phyloP scores from a whole-genome alignment of 176 grass and related monocot species.

The Eragrostis nindensis region DNA sequence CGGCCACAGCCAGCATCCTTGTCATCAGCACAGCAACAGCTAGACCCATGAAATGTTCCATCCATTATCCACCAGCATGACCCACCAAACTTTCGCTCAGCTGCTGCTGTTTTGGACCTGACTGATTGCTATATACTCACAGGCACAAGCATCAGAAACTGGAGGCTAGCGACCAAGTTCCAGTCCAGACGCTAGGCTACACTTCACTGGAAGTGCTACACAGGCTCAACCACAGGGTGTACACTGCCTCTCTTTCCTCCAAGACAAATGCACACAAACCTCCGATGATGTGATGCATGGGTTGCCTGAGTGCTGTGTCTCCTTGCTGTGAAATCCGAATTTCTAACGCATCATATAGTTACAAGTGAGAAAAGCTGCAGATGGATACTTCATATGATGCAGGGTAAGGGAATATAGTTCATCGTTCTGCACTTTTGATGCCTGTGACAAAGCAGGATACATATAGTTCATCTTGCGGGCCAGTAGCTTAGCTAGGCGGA shows the following conservation, averaged over 20 bases:
- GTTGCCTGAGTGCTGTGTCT: background rate
- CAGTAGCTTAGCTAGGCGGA: background rate
- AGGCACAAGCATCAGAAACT: background rate
- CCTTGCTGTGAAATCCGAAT: background rate
- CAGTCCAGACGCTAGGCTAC: constrained; percentile 5
- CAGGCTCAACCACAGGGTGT: background rate
- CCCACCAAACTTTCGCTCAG: constrained; percentile 40
- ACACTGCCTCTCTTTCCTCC: background rate
- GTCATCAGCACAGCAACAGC: background rate
- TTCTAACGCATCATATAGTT: background rate
- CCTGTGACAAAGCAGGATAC: constrained; percentile 1
- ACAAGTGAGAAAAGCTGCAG: background rate
- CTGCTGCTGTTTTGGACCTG: constrained; percentile 1
- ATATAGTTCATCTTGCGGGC: constrained; percentile 12
- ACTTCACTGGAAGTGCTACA: background rate
- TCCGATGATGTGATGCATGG: background rate
- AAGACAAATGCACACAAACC: background rate
- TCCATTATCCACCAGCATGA: constrained; percentile 28
- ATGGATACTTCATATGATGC: background rate
- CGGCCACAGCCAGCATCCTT: constrained; percentile 21
- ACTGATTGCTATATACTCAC: constrained; percentile 16
- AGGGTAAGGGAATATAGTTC: constrained; percentile 1
- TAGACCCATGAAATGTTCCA: constrained; percentile 50
- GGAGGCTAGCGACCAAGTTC: constrained; percentile 43
- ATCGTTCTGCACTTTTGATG: constrained; percentile 5